Evolutionary conservation across 176 grass and related monocot genomes (phyloP), one percentile per base, ranked within the genome.

Genomic region (Alloteropsis semialata): DNA sequence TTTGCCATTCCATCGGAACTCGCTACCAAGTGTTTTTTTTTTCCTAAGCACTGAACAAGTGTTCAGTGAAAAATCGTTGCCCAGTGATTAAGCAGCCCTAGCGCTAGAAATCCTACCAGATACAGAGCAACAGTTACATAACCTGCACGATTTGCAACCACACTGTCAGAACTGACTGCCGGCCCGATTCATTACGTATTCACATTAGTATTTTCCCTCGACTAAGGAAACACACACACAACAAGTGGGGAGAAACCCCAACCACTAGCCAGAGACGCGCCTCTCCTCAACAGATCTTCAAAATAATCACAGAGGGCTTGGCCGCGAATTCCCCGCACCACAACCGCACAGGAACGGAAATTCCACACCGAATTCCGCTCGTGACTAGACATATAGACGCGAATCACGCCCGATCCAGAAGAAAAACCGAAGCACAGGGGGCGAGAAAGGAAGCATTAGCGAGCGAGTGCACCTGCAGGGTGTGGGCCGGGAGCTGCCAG

Each of bases 401-500:
- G 34, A 48, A 76, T 81, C 83, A 34, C 65, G n/a, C 14, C 62
- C 49, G 69, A 84, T 77, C 84, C 73, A 19, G 58, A 57, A 5
- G 27, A 58, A 58, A 54, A 66, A 50, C 21, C 14, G 2, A 58
- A 30, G 42, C 37, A 27, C 77, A 45, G 45, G n/a, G 5, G 34
- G 8, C 29, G 29, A 14, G 16, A 44, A 45, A 69, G 22, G 44
- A 49, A 72, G 25, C 43, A 48, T n/a, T 37, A 15, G 63, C 3
- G 17, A 18, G 13, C 9, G 57, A 58, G 55, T 58, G 55, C 55
- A 58, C 96, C 91, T 99, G 96, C 57, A 99, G 77, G 85, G 91
- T 96, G 82, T 99, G 96, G 0, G 93, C 93, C 21, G 96, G 96
- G 42, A 99, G 93, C 80, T 99, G 93, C 96, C 96, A 99, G 15